Base-by-base conservation (phyloP, 768 basidiomycete species). In the Coprinopsis strossmayeri region DNA sequence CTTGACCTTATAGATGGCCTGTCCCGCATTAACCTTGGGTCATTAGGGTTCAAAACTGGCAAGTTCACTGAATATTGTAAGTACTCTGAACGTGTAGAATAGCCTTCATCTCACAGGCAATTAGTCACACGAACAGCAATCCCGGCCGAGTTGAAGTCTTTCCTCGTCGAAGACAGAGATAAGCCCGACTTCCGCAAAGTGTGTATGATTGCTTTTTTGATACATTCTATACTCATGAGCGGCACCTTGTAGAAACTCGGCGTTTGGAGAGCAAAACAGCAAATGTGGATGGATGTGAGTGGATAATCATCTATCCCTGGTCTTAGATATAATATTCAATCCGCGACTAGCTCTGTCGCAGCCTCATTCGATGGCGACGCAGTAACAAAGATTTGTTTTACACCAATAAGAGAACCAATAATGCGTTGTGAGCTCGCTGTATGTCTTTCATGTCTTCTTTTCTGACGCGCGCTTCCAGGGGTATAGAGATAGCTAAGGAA, bases 401-500 rank as follows among this genome's bases (percentile, higher is more conserved):
- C 23, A 2, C 1, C 7, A 55, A 51, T 28, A 58, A 53, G 35
- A 11, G 45, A 1, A 13, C 2, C 2, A 61, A 64, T 43, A 25
- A 53, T 11, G 10, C 23, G 3, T 15, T 53, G 64, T 68, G 34
- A 45, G 59, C 58, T 5, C 24, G 12, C 7, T 37, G 10, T 21
- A 9, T 23, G 3, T 45, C 18, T 42, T 23, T 11, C 23, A 26
- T 21, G 32, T 18, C n/a, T 34, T 17, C 28, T 32, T 7, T 32
- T 32, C 7, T 15, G 30, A 32, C 15, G 7, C 7, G 7, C 30
- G 30, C 30, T 32, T 11, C 10, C 41, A 81, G 80, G 44, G 66
- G 65, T 17, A 60, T 55, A 41, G 0, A 0, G 0, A 53, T 71
- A 23, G 74, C 76, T 0, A 11, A 38, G 0, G n/a, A 39, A 2